These are phyloP conservation scores for Phytophthora capsici DNA, from an alignment of 352 stramenopile species.

Conservation along the genomic window DNA sequence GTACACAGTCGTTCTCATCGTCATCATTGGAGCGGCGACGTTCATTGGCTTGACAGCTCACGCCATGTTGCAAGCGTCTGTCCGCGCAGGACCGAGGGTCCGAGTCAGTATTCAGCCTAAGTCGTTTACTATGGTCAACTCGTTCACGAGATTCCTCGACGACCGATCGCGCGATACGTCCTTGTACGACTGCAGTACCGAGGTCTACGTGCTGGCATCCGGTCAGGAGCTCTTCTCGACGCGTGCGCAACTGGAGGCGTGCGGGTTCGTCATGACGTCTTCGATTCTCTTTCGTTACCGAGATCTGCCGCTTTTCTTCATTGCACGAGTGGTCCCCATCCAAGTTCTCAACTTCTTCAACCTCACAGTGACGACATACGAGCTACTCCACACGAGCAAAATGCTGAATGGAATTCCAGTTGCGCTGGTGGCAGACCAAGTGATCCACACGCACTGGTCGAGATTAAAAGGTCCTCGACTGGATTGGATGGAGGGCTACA, in stretches of 20 bases:
- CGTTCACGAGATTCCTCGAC: slow-evolving; percentile 48
- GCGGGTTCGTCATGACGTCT: slow-evolving; percentile 37
- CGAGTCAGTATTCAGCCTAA: neutral
- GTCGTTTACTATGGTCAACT: slow-evolving; percentile 19
- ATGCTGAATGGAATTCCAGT: slow-evolving; percentile 24
- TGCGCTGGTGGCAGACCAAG: slow-evolving; percentile 32
- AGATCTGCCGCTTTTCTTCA: slow-evolving; percentile 35
- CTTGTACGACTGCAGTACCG: slow-evolving; percentile 39
- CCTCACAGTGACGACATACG: slow-evolving; percentile 41
- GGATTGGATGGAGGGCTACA: slow-evolving; percentile 24
- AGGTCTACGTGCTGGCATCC: slow-evolving; percentile 30
- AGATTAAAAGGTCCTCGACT: slow-evolving; percentile 29
- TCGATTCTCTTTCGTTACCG: slow-evolving; percentile 45
- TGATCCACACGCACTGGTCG: slow-evolving; percentile 37
- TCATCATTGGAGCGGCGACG: slow-evolving; percentile 9
- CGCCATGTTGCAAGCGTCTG: slow-evolving; percentile 20
- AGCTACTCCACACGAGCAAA: slow-evolving; percentile 25
- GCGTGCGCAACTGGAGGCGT: slow-evolving; percentile 35
- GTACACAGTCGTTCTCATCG: slow-evolving; percentile 33
- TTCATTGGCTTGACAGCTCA: slow-evolving; percentile 25
- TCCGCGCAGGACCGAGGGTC: neutral
- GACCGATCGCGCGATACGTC: slow-evolving; percentile 32
- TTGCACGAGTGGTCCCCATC: slow-evolving; percentile 29
- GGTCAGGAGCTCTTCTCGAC: slow-evolving; percentile 25
- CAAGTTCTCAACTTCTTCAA: slow-evolving; percentile 43